Conservation (phyloP, 345 rosid genomes). For the Cardamine occulta region DNA sequence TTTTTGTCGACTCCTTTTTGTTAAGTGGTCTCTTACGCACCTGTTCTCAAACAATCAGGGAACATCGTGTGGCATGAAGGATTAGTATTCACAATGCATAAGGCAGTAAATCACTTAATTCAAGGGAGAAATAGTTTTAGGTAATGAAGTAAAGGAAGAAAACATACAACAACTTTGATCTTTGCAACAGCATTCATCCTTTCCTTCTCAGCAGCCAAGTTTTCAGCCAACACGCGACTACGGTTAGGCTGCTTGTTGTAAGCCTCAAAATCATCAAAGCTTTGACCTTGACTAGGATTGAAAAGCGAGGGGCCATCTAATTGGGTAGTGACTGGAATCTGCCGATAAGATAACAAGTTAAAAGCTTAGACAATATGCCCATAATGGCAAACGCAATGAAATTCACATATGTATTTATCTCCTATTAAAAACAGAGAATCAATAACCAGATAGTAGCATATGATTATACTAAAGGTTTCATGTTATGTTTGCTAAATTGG, state of each 20-base stretch:
- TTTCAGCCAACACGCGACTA: conserved; percentile 67
- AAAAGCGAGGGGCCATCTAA: conserved; percentile 65
- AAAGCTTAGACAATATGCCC: not conserved
- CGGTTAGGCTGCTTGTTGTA: conserved; percentile 74
- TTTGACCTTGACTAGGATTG: conserved; percentile 72
- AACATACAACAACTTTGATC: conserved; percentile 97
- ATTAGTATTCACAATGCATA: conserved; percentile 11
- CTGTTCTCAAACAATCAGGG: conserved; percentile 49
- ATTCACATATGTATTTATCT: not conserved
- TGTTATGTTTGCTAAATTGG: not conserved
- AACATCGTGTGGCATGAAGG: conserved; percentile 7
- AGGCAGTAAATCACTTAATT: not conserved
- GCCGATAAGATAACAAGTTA: conserved; percentile 34
- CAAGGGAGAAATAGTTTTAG: not conserved
- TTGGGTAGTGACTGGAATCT: conserved; percentile 70
- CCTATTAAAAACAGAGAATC: conserved; percentile 15
- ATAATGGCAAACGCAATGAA: conserved; percentile 2
- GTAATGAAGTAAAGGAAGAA: conserved; percentile 12
- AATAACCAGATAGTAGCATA: conserved; percentile 5
- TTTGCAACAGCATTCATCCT: conserved; percentile 88
- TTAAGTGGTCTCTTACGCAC: conserved; percentile 98
- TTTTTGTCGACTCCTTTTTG: conserved; percentile 89
- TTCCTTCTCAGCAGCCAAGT: conserved; percentile 83
- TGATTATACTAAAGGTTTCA: not conserved
- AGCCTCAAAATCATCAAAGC: conserved; percentile 84